These are phyloP conservation scores for Cyclotella kingstonii DNA, from an alignment of 108 stramenopile species.

Conservation along the genomic window DNA sequence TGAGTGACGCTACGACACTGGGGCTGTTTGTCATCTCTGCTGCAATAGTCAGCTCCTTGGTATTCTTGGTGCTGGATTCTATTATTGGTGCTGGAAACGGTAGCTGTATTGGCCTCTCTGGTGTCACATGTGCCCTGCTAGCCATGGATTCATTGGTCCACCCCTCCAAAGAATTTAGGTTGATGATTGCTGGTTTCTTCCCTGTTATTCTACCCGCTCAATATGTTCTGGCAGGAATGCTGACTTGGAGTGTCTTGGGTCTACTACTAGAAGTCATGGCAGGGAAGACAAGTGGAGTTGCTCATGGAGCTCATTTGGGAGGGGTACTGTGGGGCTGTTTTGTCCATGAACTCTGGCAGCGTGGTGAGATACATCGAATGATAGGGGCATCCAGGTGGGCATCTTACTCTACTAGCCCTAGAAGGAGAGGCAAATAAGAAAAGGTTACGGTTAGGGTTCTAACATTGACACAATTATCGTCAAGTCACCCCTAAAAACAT, in stretches of 20 bases:
- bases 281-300: conserved; percentile 39
- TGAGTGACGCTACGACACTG: conserved; percentile 29
- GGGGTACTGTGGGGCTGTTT: conserved; percentile 68
- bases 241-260: conserved; percentile 48
- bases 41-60: conserved; percentile 37
- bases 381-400: conserved; percentile 13
- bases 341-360: conserved; percentile 58
- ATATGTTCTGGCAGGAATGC: conserved; percentile 43
- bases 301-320: conserved; percentile 75
- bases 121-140: conserved; percentile 64
- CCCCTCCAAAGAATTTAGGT: conserved; percentile 49
- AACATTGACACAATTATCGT: too few relatives aligned
- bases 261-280: conserved; percentile 26
- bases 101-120: conserved; percentile 66
- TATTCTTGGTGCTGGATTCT: conserved; percentile 27
- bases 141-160: conserved; percentile 52
- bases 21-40: conserved; percentile 60
- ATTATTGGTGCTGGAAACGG: conserved; percentile 31
- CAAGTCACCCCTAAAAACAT: too few relatives aligned
- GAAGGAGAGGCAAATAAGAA: too few relatives aligned
- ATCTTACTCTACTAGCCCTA: too few relatives aligned
- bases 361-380: conserved; percentile 29
- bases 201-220: conserved; percentile 58
- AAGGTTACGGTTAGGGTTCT: too few relatives aligned
- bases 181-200: conserved; percentile 52